phyloP scores from a whole-genome alignment of 345 rosid genomes.

The Pugionium dolabratum region DNA sequence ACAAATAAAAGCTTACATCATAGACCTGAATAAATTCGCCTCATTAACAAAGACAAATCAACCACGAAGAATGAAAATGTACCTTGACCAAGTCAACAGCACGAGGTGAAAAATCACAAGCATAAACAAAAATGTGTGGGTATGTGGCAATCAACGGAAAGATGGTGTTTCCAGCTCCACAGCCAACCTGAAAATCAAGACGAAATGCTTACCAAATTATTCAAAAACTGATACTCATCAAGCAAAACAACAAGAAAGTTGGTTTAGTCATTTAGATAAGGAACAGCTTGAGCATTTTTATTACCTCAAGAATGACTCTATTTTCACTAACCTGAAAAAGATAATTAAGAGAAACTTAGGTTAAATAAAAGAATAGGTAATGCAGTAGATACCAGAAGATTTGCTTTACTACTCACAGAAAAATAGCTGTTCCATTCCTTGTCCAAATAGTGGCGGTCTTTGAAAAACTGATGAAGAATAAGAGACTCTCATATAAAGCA shows the following conservation, averaged over 20 bases:
- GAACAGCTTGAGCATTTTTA: conserved; percentile 11
- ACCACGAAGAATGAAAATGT: conserved; percentile 26
- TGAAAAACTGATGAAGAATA: conserved; percentile 66
- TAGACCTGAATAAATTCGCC: conserved; percentile 6
- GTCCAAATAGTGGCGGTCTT: conserved; percentile 92
- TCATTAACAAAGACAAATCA: conserved; percentile 12
- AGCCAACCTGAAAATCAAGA: conserved; percentile 65
- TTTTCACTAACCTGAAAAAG: conserved; percentile 51
- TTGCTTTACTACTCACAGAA: conserved; percentile 52
- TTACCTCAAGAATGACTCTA: conserved; percentile 72
- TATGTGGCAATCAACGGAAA: conserved; percentile 79
- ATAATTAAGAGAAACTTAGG: conserved; percentile 4
- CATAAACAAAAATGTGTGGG: conserved; percentile 75
- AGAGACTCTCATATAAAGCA: not conserved
- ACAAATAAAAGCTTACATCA: not conserved
- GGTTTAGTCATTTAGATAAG: not conserved
- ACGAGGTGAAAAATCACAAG: conserved; percentile 88
- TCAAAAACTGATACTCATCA: not conserved
- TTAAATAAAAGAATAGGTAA: conserved; percentile 1
- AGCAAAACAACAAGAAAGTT: not conserved
- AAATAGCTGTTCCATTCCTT: conserved; percentile 91
- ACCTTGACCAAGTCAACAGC: conserved; percentile 93
- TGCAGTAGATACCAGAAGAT: conserved; percentile 5
- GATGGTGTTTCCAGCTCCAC: conserved; percentile 92
- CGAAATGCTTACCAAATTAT: conserved; percentile 1